Evolutionary conservation across 177 flowering plant species (phyloP), one percentile per base, ranked within the genome.

Genomic region (Vitis hybrid): DNA sequence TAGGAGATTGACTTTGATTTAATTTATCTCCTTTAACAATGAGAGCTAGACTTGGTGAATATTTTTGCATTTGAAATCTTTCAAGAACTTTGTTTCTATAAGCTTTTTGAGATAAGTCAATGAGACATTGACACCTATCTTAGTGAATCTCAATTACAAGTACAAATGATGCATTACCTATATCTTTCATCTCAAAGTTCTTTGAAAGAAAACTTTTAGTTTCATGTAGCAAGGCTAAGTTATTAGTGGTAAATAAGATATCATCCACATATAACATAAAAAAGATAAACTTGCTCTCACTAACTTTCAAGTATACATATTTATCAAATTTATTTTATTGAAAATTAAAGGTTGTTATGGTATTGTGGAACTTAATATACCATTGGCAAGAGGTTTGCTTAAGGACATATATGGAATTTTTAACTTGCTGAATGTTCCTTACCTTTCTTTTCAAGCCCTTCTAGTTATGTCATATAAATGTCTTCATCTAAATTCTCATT

Each of bases 1-100:
- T 46, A 5, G 66, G 67, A 49, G 52, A 70, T 56, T 70, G 73
- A 24, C 27, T 14, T 62, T 7, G 52, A 67, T n/a, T 67, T 9
- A 67, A 67, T 55, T 56, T 67, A 3, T 35, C 55, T n/a, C 52
- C 13, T 35, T 14, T 62, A 7, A 18, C 40, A 24, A 24, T 24
- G 27, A 24, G 27, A 24, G 27, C 27, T 24, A 24, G 27, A 24
- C 27, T 10, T 6, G 54, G 11, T 52, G 15, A 3, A 18, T 52
- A 63, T 15, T 52, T 12, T 18, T 52, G 40, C 62, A 62, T 62
- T 9, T 48, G 15, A 18, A 64, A 64, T 64, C 68, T 71, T 12
- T 55, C 49, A 8, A 70, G 40, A 11, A 63, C 16, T 16, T 27
- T 35, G 48, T 70, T 48, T 9, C 62, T 70, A 63, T 63, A 63